Conservation (phyloP, 805 yeast genomes). For the Candida morakotiae region DNA sequence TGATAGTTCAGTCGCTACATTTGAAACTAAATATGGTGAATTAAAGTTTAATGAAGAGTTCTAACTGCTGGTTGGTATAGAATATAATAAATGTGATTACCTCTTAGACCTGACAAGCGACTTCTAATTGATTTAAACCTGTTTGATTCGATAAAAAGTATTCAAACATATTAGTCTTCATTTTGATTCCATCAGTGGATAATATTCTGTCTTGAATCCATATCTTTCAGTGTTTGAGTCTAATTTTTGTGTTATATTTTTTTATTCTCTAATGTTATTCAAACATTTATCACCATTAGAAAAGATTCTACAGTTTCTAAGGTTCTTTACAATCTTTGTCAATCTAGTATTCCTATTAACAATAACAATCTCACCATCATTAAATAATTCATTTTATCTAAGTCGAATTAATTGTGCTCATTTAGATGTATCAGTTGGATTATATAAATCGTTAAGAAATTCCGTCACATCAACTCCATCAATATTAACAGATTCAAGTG, state of each 20-base stretch:
- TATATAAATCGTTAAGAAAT: constrained; percentile 41
- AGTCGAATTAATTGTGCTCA: constrained; percentile 47
- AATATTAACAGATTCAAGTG: constrained; percentile 10
- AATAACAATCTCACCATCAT: constrained; percentile 23
- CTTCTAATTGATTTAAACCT: too few relatives aligned
- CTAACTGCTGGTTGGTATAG: constrained; percentile 12
- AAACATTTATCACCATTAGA: constrained; percentile 22
- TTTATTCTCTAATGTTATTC: too few relatives aligned
- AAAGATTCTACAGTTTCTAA: constrained; percentile 18
- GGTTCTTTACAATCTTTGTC: constrained; percentile 17
- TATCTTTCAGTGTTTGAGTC: too few relatives aligned
- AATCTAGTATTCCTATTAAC: constrained; percentile 17
- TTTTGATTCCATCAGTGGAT: too few relatives aligned
- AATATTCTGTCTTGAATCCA: too few relatives aligned
- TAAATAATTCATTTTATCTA: constrained; percentile 18
- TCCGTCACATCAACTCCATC: constrained; percentile 22
- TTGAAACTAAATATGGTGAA: constrained; percentile 38
- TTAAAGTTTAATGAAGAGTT: constrained; percentile 48
- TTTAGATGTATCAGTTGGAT: constrained; percentile 49
- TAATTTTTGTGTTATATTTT: too few relatives aligned
- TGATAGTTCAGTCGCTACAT: constrained; percentile 20
- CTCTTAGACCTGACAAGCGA: too few relatives aligned
- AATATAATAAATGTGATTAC: background rate
- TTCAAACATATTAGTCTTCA: too few relatives aligned
- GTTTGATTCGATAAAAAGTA: too few relatives aligned